Evolutionary conservation across 164 flowering plant species (phyloP), one percentile per base, ranked within the genome.

Genomic region (Dillenia turbinata): DNA sequence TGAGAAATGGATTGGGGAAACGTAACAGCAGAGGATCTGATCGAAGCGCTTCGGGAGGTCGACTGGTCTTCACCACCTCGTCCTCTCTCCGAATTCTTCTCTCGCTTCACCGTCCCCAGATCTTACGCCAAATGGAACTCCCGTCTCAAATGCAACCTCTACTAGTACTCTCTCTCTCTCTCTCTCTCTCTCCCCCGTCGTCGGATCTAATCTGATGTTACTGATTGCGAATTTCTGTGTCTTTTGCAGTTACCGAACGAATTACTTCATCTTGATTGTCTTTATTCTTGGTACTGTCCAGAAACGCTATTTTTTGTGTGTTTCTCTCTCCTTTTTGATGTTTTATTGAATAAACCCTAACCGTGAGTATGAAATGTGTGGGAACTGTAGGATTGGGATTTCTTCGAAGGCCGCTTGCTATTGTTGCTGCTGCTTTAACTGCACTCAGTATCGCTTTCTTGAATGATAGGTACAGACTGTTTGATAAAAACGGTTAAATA

Each of bases 41-140:
- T 87, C 65, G 96, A 91, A 63, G 97, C 96, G 7, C 88, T 91
- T 6, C 84, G 96, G 1, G 97, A 88, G 54, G 97, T 91, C 11
- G 97, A 91, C 65, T 91, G 96, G 97, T 87, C 97, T 0, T 78
- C 96, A 4, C 96, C 97, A 19, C 97, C 97, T 15, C 93, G 97
- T 1, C 91, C 97, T 53, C 62, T 84, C 65, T 61, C 85, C 10
- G 97, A 90, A 64, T 90, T 90, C 81, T 88, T 90, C 81, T 90
- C 97, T 62, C 62, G 85, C 74, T 92, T 92, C 76, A 88, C 96
- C 12, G 4, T 83, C 54, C 90, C 90, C 48, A 66, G 86, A 65
- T 83, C 90, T 3, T 74, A 49, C 66, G 50, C 82, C 66, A 85
- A 80, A 69, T 85, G 90, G 90, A 83, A 72, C 74, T 78, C 86